A percentile compares a stretch with the other conserved stretches of the same genome.
Conservation (phyloP, 2,329 filamentous ascomycete genomes). For the Keithomyces neogunnii region DNA sequence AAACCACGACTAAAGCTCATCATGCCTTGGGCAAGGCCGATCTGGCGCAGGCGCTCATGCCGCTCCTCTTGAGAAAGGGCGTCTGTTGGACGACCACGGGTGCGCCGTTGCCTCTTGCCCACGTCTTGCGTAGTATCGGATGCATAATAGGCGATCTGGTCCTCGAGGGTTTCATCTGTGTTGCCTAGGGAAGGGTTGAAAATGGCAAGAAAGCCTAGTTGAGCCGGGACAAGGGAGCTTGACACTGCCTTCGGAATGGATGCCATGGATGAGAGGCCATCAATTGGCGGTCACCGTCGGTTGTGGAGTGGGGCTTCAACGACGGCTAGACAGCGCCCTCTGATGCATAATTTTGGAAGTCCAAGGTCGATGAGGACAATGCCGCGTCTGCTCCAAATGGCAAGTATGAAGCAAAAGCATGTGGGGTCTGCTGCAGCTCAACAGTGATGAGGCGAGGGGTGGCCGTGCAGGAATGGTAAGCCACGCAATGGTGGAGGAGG, state of each 20-base stretch:
- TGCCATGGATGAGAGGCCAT: constrained; percentile 10
- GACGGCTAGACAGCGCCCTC: not conserved
- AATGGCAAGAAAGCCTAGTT: constrained; percentile 84
- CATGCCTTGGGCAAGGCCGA: constrained; percentile 95
- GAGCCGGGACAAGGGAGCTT: constrained; percentile 51
- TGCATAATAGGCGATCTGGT: constrained; percentile 92
- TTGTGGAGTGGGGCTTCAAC: not conserved
- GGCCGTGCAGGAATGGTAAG: no score
- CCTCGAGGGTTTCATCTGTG: constrained; percentile 49
- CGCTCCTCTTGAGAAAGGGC: constrained; percentile 53
- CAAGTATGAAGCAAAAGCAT: no score
- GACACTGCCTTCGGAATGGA: constrained; percentile 9
- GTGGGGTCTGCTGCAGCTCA: no score
- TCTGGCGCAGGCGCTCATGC: constrained; percentile 83
- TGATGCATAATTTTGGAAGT: not conserved
- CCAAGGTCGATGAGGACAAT: no score
- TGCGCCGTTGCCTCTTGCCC: constrained; percentile 32
- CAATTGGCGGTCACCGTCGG: not conserved
- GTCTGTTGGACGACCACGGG: constrained; percentile 32
- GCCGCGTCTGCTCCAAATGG: no score
- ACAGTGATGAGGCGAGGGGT: no score
- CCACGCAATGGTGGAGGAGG: not conserved
- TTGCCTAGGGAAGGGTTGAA: constrained; percentile 79
- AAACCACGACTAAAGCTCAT: constrained; percentile 88
- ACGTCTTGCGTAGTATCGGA: constrained; percentile 42